Percentiles rank a stretch among this genome's conserved stretches.
These are phyloP conservation scores for Diaporthe caulivora DNA, from an alignment of 2,329 filamentous ascomycete genomes.

Conservation along the genomic window DNA sequence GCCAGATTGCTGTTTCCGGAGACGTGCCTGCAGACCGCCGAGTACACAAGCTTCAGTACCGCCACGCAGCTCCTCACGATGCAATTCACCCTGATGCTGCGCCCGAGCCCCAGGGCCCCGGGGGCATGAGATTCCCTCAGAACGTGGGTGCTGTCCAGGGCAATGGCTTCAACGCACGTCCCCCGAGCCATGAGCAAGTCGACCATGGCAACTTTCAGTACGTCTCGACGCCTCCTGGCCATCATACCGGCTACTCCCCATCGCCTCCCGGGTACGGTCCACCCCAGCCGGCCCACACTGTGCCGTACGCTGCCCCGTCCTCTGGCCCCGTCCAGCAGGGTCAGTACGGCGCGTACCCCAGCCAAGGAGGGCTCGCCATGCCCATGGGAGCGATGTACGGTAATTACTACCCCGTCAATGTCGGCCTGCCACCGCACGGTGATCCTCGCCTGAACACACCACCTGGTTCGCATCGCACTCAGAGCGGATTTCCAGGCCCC, in stretches of 20 bases:
- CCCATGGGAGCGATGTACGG: not conserved
- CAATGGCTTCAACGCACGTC: not conserved
- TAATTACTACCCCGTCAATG: not conserved
- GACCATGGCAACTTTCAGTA: not conserved
- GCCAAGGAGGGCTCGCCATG: slow-evolving; percentile 8
- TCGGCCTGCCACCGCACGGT: not conserved
- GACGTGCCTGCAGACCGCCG: not conserved
- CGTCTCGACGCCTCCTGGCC: not conserved
- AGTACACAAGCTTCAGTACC: not conserved
- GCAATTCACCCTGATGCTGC: not conserved
- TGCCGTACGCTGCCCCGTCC: not conserved
- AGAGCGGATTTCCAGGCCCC: not conserved
- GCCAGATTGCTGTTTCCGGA: not conserved
- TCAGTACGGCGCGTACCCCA: not conserved
- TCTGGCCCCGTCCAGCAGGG: not conserved
- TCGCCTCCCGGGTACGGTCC: not conserved
- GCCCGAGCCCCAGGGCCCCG: not conserved
- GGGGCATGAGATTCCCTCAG: not conserved
- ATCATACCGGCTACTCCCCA: not conserved
- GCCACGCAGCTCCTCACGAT: not conserved
- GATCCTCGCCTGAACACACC: not conserved
- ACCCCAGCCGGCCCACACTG: not conserved
- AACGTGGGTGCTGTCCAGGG: not conserved
- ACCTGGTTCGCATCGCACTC: not conserved
- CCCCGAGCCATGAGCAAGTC: not conserved